Evolutionary conservation across 495 filamentous ascomycete species (phyloP).

Genomic region (Xylaria longipes): DNA sequence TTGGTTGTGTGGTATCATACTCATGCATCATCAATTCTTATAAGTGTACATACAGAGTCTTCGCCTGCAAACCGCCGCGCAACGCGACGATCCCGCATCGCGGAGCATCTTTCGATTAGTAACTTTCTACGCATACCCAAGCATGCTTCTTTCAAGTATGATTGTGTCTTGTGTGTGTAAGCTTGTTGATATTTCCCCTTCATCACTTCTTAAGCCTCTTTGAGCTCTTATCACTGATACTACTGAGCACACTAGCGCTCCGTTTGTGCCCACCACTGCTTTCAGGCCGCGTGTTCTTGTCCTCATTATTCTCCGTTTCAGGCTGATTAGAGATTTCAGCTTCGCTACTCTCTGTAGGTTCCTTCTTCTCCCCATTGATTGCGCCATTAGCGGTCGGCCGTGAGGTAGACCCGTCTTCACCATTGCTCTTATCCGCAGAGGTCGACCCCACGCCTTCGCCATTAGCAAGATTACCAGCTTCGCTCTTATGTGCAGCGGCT

Average conservation of each 20-base stretch:
- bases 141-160: background rate
- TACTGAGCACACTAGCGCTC: constrained; percentile 77
- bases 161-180: background rate
- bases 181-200: background rate
- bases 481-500: background rate
- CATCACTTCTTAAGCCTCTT: constrained; percentile 73
- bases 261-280: constrained; percentile 65
- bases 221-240: constrained; percentile 69
- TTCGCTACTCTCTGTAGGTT: constrained; percentile 3
- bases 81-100: background rate
- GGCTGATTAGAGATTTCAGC: constrained; percentile 13
- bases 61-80: background rate
- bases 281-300: constrained; percentile 35
- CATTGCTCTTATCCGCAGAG: constrained; percentile 30
- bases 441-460: constrained; percentile 33
- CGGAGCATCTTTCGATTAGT: background rate
- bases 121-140: background rate
- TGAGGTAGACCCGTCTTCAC: constrained; percentile 28
- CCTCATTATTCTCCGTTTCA: constrained; percentile 12
- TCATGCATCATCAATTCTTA: background rate
- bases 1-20: background rate
- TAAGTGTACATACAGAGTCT: background rate
- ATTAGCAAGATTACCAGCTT: constrained; percentile 17
- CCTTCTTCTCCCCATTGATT: constrained; percentile 38
- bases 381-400: constrained; percentile 30